Evolutionary conservation across 768 basidiomycete species (phyloP).

Genomic region (Mycena floridula): DNA sequence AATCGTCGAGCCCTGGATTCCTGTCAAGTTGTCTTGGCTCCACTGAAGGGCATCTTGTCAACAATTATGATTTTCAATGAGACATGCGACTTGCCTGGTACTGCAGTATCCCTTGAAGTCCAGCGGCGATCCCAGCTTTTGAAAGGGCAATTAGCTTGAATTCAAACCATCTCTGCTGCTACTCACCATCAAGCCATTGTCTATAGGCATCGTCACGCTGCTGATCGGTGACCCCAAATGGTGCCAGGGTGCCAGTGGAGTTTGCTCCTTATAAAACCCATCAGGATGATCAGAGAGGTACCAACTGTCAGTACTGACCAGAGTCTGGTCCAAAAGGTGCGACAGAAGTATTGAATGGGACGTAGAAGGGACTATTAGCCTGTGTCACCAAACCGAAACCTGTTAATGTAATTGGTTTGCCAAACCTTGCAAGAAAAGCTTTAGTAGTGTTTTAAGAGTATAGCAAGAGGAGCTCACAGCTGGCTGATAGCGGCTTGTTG

Average conservation of each 20-base stretch:
- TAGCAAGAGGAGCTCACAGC: constrained; percentile 25
- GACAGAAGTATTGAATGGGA: constrained; percentile 50
- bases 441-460: no score
- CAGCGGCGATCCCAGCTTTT: constrained; percentile 33
- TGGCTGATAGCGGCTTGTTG: constrained; percentile 36
- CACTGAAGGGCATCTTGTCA: constrained; percentile 32
- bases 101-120: constrained; percentile 39
- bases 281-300: not conserved
- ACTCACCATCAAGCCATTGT: constrained; percentile 45
- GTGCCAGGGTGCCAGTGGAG: constrained; percentile 11
- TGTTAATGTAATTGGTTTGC: constrained; percentile 48
- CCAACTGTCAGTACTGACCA: constrained; percentile 13
- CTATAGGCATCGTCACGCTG: constrained; percentile 49
- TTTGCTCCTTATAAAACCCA: not conserved
- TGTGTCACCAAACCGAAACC: constrained; percentile 63
- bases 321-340: constrained; percentile 32
- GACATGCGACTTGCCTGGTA: constrained; percentile 31
- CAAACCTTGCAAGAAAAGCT: constrained; percentile 30
- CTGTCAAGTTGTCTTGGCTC: constrained; percentile 47
- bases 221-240: constrained; percentile 45
- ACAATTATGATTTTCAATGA: not conserved
- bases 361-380: constrained; percentile 43
- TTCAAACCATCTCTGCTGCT: not conserved
- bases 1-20: constrained; percentile 40
- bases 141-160: constrained; percentile 5